A percentile compares a stretch with the other conserved stretches of the same genome.
Conservation (phyloP, 2,329 filamentous ascomycete genomes). For the Phaeosphaeriaceae sp. region DNA sequence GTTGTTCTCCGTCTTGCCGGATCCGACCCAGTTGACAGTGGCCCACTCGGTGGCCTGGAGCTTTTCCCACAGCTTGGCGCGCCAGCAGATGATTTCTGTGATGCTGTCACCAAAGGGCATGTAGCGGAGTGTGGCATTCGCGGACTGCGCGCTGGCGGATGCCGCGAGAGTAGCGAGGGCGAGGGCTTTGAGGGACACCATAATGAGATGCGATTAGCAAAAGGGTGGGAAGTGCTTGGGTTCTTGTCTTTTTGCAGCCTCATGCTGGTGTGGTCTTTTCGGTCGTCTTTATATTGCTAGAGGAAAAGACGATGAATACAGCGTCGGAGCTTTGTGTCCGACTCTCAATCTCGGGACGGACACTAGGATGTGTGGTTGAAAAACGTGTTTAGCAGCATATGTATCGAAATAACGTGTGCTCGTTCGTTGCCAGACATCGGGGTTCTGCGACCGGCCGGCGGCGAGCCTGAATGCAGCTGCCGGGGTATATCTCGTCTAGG, state of each 20-base stretch:
- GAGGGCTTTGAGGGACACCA: constrained; percentile 29
- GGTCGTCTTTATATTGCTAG: background rate
- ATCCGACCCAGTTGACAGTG: constrained; percentile 50
- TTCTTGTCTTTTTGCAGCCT: too few species aligned
- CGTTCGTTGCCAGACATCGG: background rate
- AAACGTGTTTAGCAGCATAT: background rate
- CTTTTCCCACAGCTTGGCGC: constrained; percentile 52
- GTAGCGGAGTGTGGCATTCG: constrained; percentile 31
- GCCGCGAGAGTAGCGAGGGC: constrained; percentile 15
- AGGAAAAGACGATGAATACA: background rate
- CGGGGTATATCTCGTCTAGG: constrained; percentile 1
- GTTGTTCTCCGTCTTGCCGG: constrained; percentile 36
- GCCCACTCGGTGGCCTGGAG: constrained; percentile 50
- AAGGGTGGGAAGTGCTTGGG: background rate
- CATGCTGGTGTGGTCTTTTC: background rate
- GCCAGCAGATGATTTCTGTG: constrained; percentile 56
- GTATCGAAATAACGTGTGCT: background rate
- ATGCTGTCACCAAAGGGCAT: constrained; percentile 57
- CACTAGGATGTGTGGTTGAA: background rate
- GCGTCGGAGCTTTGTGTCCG: background rate
- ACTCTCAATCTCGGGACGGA: background rate
- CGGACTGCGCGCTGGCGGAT: constrained; percentile 16
- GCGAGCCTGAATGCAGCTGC: constrained; percentile 3
- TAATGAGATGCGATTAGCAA: too few species aligned
- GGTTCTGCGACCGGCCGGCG: background rate